phyloP scores from a whole-genome alignment of 345 rosid genomes.

The Brassica nigra region DNA sequence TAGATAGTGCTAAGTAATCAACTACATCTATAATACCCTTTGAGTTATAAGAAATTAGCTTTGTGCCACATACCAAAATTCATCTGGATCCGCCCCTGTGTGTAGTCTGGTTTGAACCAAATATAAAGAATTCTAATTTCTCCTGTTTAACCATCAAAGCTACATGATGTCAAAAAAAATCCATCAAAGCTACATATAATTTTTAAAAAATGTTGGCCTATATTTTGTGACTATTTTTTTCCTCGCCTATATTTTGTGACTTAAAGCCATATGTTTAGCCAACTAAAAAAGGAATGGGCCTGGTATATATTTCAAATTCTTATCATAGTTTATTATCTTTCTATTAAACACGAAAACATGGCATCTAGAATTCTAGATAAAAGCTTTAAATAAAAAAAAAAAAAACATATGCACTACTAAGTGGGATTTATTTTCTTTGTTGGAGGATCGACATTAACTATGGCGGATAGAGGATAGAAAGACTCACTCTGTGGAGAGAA shows the following conservation, averaged over 20 bases:
- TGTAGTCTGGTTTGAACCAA: background rate
- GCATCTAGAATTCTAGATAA: background rate
- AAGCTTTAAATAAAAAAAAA: no score
- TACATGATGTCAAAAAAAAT: no score
- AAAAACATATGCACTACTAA: no score
- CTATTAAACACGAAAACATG: background rate
- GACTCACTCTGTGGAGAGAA: background rate
- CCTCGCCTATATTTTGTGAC: background rate
- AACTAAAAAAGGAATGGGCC: background rate
- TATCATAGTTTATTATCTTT: background rate
- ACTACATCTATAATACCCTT: no score
- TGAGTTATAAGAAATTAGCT: no score
- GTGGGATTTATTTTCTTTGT: background rate
- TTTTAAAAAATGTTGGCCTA: background rate
- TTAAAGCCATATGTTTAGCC: background rate
- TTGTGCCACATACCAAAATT: no score
- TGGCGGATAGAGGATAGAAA: background rate
- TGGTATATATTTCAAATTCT: background rate
- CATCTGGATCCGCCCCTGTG: no score
- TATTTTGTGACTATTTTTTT: background rate
- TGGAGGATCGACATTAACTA: background rate
- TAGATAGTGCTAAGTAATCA: no score
- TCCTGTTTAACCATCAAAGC: background rate
- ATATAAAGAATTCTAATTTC: background rate
- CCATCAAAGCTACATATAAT: no score